These are phyloP conservation scores for Trichoderma erinaceum DNA, from an alignment of 495 filamentous ascomycete genomes.

Conservation along the genomic window DNA sequence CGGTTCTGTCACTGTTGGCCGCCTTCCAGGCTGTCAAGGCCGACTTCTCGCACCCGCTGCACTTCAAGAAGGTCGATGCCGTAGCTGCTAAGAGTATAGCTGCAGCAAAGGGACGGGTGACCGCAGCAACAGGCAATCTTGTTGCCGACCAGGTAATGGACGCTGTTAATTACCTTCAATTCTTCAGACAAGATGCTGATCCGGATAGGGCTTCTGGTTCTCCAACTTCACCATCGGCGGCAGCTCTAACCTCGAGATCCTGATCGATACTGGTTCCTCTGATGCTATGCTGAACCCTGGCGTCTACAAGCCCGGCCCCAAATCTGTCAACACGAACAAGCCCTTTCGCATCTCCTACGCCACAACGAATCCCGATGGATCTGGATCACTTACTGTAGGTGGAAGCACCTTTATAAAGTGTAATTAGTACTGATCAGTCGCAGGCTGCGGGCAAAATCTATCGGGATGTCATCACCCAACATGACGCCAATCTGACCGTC, in stretches of 20 bases:
- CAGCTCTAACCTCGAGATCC: neutral
- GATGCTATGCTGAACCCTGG: neutral
- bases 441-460: neutral
- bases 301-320: constrained; percentile 1
- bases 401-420: neutral
- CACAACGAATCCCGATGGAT: constrained; percentile 5
- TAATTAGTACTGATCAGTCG: neutral
- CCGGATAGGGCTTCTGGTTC: constrained; percentile 8
- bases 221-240: constrained; percentile 10
- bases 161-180: too few species aligned
- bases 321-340: neutral
- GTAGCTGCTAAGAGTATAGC: neutral
- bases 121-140: neutral
- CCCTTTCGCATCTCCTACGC: neutral
- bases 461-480: constrained; percentile 4
- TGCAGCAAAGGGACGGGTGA: neutral
- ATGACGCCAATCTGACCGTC: constrained; percentile 5
- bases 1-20: constrained; percentile 3
- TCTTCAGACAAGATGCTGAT: neutral
- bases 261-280: constrained; percentile 3
- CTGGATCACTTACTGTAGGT: neutral
- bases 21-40: constrained; percentile 1
- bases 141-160: neutral
- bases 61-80: constrained; percentile 5
- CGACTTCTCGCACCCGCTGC: constrained; percentile 6